These are phyloP conservation scores for Diutina siamensis DNA, from an alignment of 1,139 yeast species.

Conservation along the genomic window DNA sequence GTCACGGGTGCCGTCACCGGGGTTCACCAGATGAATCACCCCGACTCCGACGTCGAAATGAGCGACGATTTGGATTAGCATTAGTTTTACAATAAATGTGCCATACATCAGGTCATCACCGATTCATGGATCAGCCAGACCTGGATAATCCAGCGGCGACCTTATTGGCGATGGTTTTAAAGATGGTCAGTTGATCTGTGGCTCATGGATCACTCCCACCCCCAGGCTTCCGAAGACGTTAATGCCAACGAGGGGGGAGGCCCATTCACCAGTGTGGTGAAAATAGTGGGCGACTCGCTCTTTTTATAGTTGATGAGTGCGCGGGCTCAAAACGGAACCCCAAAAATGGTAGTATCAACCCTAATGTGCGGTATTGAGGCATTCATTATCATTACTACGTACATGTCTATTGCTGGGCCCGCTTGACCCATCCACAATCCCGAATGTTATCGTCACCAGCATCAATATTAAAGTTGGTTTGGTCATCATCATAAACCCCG, in stretches of 20 bases:
- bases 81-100: neutral
- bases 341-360: neutral
- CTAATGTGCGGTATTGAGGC: neutral
- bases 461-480: conserved; percentile 39
- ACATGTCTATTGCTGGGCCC: conserved; percentile 17
- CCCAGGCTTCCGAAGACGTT: neutral
- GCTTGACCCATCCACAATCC: conserved; percentile 69
- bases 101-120: conserved; percentile 7
- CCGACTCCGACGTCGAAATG: neutral
- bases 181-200: conserved; percentile 5
- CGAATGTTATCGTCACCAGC: conserved; percentile 41
- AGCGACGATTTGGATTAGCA: neutral
- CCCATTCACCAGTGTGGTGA: neutral
- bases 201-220: neutral
- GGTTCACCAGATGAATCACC: neutral
- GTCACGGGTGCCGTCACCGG: neutral
- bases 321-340: neutral
- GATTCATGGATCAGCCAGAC: conserved; percentile 6
- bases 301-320: neutral
- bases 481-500: conserved; percentile 34
- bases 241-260: neutral
- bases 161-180: conserved; percentile 6
- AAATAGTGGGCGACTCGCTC: neutral
- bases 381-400: neutral
- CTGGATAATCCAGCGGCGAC: conserved; percentile 5